Evolutionary conservation across 768 basidiomycete genomes (phyloP).

Genomic region (Bullera alba): DNA sequence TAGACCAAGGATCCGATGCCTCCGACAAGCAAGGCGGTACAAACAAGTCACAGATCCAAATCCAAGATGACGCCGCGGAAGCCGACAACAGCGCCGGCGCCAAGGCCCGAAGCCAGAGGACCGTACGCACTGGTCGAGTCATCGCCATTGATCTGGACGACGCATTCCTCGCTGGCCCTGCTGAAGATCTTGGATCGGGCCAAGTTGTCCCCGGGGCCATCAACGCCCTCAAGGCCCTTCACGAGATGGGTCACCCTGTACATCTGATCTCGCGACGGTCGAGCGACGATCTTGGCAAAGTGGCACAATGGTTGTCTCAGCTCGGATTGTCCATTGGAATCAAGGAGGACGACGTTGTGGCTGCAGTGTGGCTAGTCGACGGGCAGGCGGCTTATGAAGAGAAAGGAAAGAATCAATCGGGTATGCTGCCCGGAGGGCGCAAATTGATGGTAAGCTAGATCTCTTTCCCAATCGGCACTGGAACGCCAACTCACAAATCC

Average conservation of each 20-base stretch:
- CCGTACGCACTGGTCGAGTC: constrained; percentile 13
- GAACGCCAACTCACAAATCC: too few relatives aligned
- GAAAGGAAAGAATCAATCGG: constrained; percentile 8
- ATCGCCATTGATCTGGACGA: constrained; percentile 37
- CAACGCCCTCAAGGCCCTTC: constrained; percentile 14
- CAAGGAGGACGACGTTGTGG: constrained; percentile 15
- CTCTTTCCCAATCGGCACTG: too few relatives aligned
- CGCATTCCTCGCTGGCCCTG: constrained; percentile 6
- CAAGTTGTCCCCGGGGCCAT: constrained; percentile 16
- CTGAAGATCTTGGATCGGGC: background rate
- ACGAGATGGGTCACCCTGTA: constrained; percentile 27
- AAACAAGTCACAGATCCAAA: background rate
- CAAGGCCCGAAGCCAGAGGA: background rate
- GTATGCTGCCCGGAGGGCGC: constrained; percentile 8
- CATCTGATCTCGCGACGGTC: constrained; percentile 38
- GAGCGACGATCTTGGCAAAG: constrained; percentile 1
- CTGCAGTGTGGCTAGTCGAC: constrained; percentile 19
- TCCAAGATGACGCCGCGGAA: background rate
- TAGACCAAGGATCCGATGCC: background rate
- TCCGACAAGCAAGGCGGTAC: background rate
- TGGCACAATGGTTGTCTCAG: constrained; percentile 24
- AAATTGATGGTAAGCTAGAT: constrained; percentile 17
- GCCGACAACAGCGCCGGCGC: background rate
- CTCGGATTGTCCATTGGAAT: constrained; percentile 25
- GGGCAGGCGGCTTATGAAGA: constrained; percentile 9